Base-by-base conservation (phyloP, 768 basidiomycete species). In the Tylopilus rubrobrunneus region DNA sequence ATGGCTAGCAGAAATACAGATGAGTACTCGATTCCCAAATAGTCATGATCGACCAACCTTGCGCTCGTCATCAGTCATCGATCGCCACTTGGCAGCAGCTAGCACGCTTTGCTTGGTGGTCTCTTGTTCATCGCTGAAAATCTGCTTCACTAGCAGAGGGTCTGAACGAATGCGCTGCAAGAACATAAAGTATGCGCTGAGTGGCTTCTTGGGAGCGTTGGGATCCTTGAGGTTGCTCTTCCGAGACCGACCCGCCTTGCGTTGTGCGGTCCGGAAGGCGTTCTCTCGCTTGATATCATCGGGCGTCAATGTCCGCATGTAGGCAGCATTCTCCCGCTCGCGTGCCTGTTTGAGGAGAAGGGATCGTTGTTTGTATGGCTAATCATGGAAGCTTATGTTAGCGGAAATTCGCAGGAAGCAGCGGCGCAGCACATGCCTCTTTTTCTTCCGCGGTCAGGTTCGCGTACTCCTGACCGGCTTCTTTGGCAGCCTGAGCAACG, bases 191-290 rank as follows among this genome's bases (percentile, higher is more conserved):
- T 96, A 97, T 0, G 94, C 92, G 66, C 85, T 87, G 42, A 96
- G 81, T 7, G 94, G 94, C 67, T 96, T 96, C 83, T 93, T 95
- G 4, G 94, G 94, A 8, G 92, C 94, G 66, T 97, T 96, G 33
- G 93, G 93, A 68, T 97, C 93, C 75, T 95, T 96, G 73, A 97
- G 89, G 68, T 97, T 97, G 60, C 87, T 87, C 79, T 88, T 91
- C 58, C 92, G 80, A 37, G 89, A 93, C 71, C 92, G 93, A 57
- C 94, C 94, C 15, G 90, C 88, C 72, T 92, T 92, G 55, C 94
- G 85, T 72, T 96, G 93, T 29, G 92, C 91, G 39, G 94, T 85
- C 40, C 94, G 86, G 73, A 87, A 97, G 7, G 76, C 78, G 68
- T 97, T 97, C 80, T 97, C 94, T 66, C 85, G 87, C 64, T 92